Percentiles rank a stretch among this genome's conserved stretches.
Evolutionary conservation across 2,329 filamentous ascomycete genomes (phyloP).

Genomic region (Cryphonectria naterciae): DNA sequence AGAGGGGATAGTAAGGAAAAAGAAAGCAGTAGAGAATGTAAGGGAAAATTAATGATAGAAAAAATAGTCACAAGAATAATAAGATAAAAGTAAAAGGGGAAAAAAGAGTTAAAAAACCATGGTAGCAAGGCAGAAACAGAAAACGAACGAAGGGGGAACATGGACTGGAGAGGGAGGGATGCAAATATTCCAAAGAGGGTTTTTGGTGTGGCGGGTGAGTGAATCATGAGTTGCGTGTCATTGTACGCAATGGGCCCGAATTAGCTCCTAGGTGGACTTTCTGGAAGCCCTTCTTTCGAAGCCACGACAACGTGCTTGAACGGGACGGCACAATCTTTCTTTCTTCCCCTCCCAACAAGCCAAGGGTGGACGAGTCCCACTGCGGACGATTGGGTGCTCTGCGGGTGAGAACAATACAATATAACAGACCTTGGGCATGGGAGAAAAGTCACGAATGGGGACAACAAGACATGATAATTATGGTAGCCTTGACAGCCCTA

Average conservation of each 20-base stretch:
- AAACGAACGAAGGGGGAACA: conserved; percentile 12
- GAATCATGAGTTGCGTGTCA: conserved; percentile 14
- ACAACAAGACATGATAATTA: background rate
- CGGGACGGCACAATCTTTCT: conserved; percentile 6
- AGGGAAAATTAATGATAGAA: background rate
- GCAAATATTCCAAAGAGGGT: conserved; percentile 5
- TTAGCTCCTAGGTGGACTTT: conserved; percentile 2
- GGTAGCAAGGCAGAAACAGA: background rate
- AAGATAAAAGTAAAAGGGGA: background rate
- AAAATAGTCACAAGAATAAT: background rate
- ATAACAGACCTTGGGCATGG: background rate
- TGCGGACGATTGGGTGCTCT: background rate
- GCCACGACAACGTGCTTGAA: background rate
- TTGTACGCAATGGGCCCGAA: conserved; percentile 2
- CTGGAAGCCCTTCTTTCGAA: conserved; percentile 15
- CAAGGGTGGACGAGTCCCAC: background rate
- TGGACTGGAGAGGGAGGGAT: background rate
- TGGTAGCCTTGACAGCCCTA: background rate
- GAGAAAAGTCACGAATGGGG: background rate
- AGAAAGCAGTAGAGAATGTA: background rate
- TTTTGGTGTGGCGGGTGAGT: conserved; percentile 19
- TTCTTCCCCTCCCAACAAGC: background rate
- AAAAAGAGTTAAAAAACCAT: background rate
- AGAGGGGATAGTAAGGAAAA: background rate
- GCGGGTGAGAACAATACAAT: background rate